These are phyloP conservation scores for Helminthosporium solani DNA, from an alignment of 2,329 filamentous ascomycete genomes.

Conservation along the genomic window DNA sequence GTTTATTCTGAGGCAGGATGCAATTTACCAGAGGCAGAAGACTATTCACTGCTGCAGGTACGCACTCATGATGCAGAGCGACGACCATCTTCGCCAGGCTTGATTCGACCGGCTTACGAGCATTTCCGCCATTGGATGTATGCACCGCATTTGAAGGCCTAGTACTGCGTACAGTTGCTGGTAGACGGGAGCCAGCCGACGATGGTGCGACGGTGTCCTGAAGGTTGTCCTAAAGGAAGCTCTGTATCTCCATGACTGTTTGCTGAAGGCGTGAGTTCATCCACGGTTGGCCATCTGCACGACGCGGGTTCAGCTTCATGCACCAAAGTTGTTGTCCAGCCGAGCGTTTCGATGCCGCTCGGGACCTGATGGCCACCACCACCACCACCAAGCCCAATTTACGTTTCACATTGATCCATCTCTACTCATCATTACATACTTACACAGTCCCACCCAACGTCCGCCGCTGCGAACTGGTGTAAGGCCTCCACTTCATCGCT, in stretches of 20 bases:
- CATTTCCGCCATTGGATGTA: conserved; percentile 16
- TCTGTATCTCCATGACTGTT: conserved; percentile 8
- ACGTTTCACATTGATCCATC: too few species aligned
- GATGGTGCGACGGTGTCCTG: conserved; percentile 38
- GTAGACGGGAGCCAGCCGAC: conserved; percentile 20
- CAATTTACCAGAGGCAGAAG: conserved; percentile 7
- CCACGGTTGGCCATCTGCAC: conserved; percentile 26
- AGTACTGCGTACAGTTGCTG: too few species aligned
- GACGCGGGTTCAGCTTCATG: conserved; percentile 7
- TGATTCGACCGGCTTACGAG: conserved; percentile 36
- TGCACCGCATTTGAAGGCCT: too few species aligned
- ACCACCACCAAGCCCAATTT: conserved; percentile 11
- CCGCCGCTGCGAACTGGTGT: not conserved
- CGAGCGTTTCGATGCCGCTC: conserved; percentile 29
- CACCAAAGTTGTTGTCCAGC: conserved; percentile 7
- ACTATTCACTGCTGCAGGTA: conserved; percentile 28
- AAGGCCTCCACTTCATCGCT: not conserved
- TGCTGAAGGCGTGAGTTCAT: conserved; percentile 19
- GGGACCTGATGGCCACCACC: conserved; percentile 8
- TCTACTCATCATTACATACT: too few species aligned
- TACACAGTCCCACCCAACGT: not conserved
- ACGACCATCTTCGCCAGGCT: conserved; percentile 25
- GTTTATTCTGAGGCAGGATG: not conserved
- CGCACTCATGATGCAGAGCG: conserved; percentile 23
- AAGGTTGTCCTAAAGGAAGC: conserved; percentile 22